Base-by-base conservation (phyloP, 805 yeast genomes). In the Zygosaccharomyces rouxii region DNA sequence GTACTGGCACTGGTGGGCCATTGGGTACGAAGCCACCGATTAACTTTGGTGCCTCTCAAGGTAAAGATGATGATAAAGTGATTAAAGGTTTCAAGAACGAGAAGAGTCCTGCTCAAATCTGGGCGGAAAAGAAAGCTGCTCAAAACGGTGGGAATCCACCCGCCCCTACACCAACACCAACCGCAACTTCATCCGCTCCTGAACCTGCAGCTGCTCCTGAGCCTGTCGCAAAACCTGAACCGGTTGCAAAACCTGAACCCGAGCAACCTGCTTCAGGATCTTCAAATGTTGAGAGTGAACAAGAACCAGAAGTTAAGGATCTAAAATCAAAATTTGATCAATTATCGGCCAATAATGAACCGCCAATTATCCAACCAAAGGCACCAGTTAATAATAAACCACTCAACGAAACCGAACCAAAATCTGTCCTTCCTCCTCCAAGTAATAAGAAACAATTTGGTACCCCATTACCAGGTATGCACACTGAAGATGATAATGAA, bases 121-220 rank as follows among this genome's bases (percentile, higher is more conserved):
- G 97, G 97, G 97, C 97, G 21, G 97, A 86, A 64, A 86, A 83
- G 71, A 81, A 84, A 62, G 95, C 89, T 42, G 76, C 82, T 63
- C 35, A 30, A 29, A 29, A 18, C 10, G 35, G 35, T 2, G 44
- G 35, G 28, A 21, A 11, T 26, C 44, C 9, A n/a, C 43, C 80
- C 73, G 35, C 14, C 4, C 33, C 43, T 7, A 16, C 46, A 3
- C 33, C 47, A n/a, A 26, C 29, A 30, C 9, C 42, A 33, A 16
- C 42, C 7, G n/a, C 42, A 14, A 28, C 30, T 39, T 19, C 42
- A 25, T 19, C 42, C 30, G 31, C 14, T 14, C 42, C 28, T 26
- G 30, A 25, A 18, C 33, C 29, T 13, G 22, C 25, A 21, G 41
- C 11, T 23, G 35, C 23, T 4, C 37, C 21, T 23, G 35, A n/a